Evolutionary conservation across 305 asterid genomes (phyloP).

Genomic region (Fraxinus platypoda): DNA sequence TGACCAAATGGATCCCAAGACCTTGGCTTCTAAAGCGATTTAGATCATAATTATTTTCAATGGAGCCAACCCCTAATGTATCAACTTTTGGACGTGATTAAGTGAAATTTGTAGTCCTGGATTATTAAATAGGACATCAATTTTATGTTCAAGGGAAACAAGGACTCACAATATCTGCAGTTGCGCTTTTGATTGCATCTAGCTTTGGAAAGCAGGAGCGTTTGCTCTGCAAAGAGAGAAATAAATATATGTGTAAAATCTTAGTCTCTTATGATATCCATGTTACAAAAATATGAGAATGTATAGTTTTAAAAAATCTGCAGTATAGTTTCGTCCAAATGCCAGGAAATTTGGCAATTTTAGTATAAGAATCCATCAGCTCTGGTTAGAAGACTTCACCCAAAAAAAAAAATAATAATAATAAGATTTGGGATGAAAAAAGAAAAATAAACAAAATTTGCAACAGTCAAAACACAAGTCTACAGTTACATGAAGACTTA

Average conservation of each 20-base stretch:
- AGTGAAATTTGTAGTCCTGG: background rate
- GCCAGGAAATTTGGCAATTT: background rate
- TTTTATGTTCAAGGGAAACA: background rate
- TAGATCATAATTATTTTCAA: background rate
- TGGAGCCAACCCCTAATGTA: background rate
- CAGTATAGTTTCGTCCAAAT: background rate
- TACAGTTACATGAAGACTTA: background rate
- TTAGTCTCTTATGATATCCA: background rate
- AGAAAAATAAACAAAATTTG: background rate
- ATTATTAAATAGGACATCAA: background rate
- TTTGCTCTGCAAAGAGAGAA: constrained; percentile 62
- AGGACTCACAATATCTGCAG: constrained; percentile 85
- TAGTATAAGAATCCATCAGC: background rate
- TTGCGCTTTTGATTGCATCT: constrained; percentile 86
- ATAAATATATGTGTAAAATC: constrained; percentile 8
- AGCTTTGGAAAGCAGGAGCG: constrained; percentile 86
- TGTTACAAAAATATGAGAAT: background rate
- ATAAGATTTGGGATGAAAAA: background rate
- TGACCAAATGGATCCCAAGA: background rate
- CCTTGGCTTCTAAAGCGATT: background rate
- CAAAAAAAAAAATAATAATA: background rate
- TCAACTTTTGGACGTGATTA: background rate
- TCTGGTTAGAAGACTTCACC: background rate
- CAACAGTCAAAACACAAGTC: background rate
- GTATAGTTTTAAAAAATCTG: background rate